A percentile compares a stretch with the other conserved stretches of the same genome.
Evolutionary conservation across 192 early-diverging fungal genomes (phyloP).

Genomic region (Paraglomus occultum): DNA sequence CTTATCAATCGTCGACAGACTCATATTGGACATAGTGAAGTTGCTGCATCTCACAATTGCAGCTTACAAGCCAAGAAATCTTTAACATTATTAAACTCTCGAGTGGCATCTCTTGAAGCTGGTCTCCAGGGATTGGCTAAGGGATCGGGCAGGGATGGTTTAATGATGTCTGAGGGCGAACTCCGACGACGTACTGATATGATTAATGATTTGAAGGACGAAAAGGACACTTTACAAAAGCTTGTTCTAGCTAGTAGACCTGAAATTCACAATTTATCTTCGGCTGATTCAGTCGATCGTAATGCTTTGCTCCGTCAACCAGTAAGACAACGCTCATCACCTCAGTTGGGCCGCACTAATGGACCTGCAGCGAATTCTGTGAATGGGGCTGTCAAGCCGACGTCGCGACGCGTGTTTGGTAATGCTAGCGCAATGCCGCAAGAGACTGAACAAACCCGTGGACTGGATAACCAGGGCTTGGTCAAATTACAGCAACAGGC

Average conservation of each 20-base stretch:
- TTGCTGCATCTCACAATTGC: slow-evolving; percentile 74
- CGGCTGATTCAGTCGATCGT: slow-evolving; percentile 48
- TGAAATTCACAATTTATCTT: slow-evolving; percentile 38
- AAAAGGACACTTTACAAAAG: slow-evolving; percentile 60
- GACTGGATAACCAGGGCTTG: slow-evolving; percentile 73
- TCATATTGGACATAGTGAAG: slow-evolving; percentile 70
- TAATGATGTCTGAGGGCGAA: slow-evolving; percentile 69
- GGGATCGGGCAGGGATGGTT: slow-evolving; percentile 40
- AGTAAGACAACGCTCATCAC: slow-evolving; percentile 18
- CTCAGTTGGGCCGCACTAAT: slow-evolving; percentile 16
- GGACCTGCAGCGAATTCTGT: slow-evolving; percentile 2
- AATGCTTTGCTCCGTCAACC: slow-evolving; percentile 37
- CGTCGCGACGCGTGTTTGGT: slow-evolving; percentile 67
- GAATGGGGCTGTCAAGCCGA: slow-evolving; percentile 9
- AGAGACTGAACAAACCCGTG: slow-evolving; percentile 79
- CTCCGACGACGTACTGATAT: slow-evolving; percentile 75
- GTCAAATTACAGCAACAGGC: slow-evolving; percentile 71
- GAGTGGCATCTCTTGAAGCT: slow-evolving; percentile 53
- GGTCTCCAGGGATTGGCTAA: slow-evolving; percentile 52
- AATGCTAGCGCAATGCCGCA: slow-evolving; percentile 51
- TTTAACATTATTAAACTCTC: slow-evolving; percentile 47
- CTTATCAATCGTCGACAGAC: slow-evolving; percentile 70
- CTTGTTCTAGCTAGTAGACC: slow-evolving; percentile 54
- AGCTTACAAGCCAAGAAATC: slow-evolving; percentile 75
- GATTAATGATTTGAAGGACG: slow-evolving; percentile 68